Percentiles rank a stretch among this genome's conserved stretches.
Conservation (phyloP, 805 yeast species). For the Vanderwaltozyma polyspora region DNA sequence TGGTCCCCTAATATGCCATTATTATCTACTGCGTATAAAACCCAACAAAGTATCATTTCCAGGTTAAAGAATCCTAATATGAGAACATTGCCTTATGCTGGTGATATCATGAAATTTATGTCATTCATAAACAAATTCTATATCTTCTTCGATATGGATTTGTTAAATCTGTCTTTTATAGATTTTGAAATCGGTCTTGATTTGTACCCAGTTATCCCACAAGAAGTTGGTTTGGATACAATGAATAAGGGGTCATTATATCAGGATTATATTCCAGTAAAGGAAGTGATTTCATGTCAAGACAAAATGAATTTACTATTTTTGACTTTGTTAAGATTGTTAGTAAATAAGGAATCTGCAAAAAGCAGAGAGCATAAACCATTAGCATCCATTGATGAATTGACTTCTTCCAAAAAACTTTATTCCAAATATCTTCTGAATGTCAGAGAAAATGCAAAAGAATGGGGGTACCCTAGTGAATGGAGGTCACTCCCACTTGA, state of each 20-base stretch:
- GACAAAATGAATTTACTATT: constrained; percentile 18
- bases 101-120: constrained; percentile 21
- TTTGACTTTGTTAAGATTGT: constrained; percentile 11
- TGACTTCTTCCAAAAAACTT: constrained; percentile 7
- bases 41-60: constrained; percentile 6
- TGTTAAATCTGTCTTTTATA: constrained; percentile 21
- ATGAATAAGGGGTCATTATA: constrained; percentile 6
- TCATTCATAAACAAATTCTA: constrained; percentile 22
- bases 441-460: constrained; percentile 7
- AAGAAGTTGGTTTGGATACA: constrained; percentile 4
- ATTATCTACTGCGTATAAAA: constrained; percentile 9
- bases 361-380: constrained; percentile 12
- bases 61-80: constrained; percentile 10
- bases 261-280: constrained; percentile 15
- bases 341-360: constrained; percentile 6
- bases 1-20: constrained; percentile 25
- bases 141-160: constrained; percentile 13
- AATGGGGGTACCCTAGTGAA: constrained; percentile 22
- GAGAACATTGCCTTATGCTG: constrained; percentile 19
- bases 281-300: constrained; percentile 14
- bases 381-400: constrained; percentile 5
- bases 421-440: constrained; percentile 6
- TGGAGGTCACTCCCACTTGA: constrained; percentile 9
- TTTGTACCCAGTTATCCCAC: constrained; percentile 9
- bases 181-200: constrained; percentile 24